Conservation (phyloP, 345 rosid species). For the Gossypium anomalum region DNA sequence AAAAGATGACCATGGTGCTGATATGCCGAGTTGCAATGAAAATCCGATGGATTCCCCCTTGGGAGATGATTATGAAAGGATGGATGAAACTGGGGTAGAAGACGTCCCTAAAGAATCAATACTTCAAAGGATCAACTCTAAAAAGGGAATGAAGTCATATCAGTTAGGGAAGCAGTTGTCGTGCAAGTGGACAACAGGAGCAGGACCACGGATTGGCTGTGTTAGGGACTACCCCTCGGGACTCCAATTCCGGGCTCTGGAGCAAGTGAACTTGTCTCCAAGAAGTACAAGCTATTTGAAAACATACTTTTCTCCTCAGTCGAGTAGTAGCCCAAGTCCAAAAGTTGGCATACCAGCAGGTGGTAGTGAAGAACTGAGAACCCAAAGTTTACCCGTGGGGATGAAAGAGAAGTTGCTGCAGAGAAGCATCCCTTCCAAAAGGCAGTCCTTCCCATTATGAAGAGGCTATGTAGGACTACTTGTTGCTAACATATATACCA, state of each 20-base stretch:
- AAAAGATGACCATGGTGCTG: constrained; percentile 15
- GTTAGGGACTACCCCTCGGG: constrained; percentile 80
- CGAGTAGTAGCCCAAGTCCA: constrained; percentile 16
- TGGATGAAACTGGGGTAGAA: constrained; percentile 27
- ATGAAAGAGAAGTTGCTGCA: neutral
- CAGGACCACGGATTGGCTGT: constrained; percentile 94
- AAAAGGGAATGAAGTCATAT: constrained; percentile 35
- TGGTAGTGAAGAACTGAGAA: constrained; percentile 8
- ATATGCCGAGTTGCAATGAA: constrained; percentile 16
- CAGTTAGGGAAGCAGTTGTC: constrained; percentile 83
- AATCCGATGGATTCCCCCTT: constrained; percentile 13
- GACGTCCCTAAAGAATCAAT: constrained; percentile 46
- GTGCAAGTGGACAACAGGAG: constrained; percentile 92
- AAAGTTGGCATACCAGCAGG: neutral
- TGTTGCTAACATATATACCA: constrained; percentile 17
- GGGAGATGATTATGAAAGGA: constrained; percentile 35
- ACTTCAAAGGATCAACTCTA: constrained; percentile 17
- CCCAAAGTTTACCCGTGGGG: neutral
- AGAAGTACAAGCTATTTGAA: constrained; percentile 27
- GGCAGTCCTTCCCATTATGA: neutral
- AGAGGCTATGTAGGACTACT: constrained; percentile 17
- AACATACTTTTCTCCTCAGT: constrained; percentile 25
- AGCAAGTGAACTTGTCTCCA: constrained; percentile 83
- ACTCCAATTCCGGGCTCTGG: constrained; percentile 80
- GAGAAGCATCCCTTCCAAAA: constrained; percentile 1